Evolutionary conservation across 768 basidiomycete genomes (phyloP).

Genomic region (Pleurotus platypus): DNA sequence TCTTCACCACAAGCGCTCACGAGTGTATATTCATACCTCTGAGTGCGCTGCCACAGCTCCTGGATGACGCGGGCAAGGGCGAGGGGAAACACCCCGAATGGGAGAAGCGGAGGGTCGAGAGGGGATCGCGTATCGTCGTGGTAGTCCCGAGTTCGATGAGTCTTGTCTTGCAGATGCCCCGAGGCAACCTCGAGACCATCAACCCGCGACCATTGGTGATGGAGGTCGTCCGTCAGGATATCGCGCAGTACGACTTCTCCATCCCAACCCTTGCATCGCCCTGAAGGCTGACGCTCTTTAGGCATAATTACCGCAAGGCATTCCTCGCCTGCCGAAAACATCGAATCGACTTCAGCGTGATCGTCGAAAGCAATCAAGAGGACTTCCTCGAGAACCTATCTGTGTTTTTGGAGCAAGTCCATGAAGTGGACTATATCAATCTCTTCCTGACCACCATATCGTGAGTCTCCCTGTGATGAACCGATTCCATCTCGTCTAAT

Average conservation of each 20-base stretch:
- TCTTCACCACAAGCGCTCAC: conserved; percentile 83
- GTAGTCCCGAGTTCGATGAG: conserved; percentile 86
- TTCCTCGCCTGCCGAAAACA: conserved; percentile 92
- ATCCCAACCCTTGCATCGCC: neutral
- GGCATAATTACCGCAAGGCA: conserved; percentile 78
- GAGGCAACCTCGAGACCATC: conserved; percentile 95
- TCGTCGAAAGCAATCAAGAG: conserved; percentile 79
- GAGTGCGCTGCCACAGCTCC: conserved; percentile 18
- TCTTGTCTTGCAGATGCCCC: conserved; percentile 93
- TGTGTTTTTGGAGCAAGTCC: conserved; percentile 78
- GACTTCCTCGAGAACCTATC: conserved; percentile 61
- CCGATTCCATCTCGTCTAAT: conserved; percentile 1
- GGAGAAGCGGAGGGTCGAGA: conserved; percentile 80
- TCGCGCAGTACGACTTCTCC: conserved; percentile 56
- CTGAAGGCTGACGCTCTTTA: conserved; percentile 21
- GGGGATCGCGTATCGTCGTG: conserved; percentile 86
- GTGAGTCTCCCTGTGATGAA: conserved; percentile 36
- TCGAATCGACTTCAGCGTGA: conserved; percentile 82
- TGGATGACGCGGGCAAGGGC: conserved; percentile 20
- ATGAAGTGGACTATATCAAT: conserved; percentile 89
- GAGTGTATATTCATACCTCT: conserved; percentile 74
- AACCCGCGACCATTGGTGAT: conserved; percentile 91
- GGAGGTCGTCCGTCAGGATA: conserved; percentile 73
- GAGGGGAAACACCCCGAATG: conserved; percentile 35
- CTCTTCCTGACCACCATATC: conserved; percentile 85